Evolutionary conservation across 768 basidiomycete genomes (phyloP).

Genomic region (Lyophyllum semitale): DNA sequence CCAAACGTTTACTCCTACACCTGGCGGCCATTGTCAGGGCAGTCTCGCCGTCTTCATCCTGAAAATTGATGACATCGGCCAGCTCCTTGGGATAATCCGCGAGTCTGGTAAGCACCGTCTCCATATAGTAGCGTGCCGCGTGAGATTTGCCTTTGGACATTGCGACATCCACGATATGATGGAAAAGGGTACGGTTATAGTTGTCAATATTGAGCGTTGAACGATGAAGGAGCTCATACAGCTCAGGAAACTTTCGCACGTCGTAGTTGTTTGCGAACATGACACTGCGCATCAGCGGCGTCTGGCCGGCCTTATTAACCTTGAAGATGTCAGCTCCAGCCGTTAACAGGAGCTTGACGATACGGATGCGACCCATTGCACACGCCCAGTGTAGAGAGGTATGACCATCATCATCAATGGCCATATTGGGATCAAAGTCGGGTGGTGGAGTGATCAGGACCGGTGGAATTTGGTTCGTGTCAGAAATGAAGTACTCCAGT

Average conservation of each 20-base stretch:
- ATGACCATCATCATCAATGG: conserved; percentile 98
- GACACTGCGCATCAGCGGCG: conserved; percentile 96
- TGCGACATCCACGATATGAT: conserved; percentile 96
- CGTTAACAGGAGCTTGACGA: conserved; percentile 91
- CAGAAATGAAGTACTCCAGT: conserved; percentile 97
- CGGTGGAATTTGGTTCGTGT: conserved; percentile 87
- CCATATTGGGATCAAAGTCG: conserved; percentile 94
- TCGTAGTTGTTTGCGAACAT: conserved; percentile 99
- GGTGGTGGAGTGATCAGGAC: conserved; percentile 84
- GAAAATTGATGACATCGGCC: conserved; percentile 98
- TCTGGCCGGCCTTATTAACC: conserved; percentile 95
- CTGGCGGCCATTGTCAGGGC: conserved; percentile 95
- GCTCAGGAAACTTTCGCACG: conserved; percentile 96
- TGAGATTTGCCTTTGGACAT: conserved; percentile 98
- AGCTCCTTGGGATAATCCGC: conserved; percentile 94
- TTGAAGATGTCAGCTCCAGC: conserved; percentile 97
- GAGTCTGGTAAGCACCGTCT: conserved; percentile 85
- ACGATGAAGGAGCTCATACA: conserved; percentile 96
- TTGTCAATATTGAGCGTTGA: conserved; percentile 99
- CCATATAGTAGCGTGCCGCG: conserved; percentile 98
- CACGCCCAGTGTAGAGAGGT: conserved; percentile 98
- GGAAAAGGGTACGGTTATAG: conserved; percentile 95
- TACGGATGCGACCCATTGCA: conserved; percentile 96
- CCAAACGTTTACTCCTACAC: conserved; percentile 92
- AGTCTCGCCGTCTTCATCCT: conserved; percentile 98